Conservation (phyloP, 805 yeast genomes). For the Brettanomyces naardenensis region DNA sequence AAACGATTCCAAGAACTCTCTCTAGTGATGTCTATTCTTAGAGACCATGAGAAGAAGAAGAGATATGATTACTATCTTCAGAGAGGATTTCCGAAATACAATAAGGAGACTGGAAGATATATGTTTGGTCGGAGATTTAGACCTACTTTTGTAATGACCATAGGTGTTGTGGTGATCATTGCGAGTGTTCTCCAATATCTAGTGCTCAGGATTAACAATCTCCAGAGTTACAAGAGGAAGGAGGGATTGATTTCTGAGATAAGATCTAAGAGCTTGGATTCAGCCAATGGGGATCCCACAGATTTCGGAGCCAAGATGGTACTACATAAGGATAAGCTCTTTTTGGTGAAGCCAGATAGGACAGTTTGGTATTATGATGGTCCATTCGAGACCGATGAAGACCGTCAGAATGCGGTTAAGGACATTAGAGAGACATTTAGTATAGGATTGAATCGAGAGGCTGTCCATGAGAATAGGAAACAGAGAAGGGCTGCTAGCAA, state of each 20-base stretch:
- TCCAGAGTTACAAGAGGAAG: slow-evolving; percentile 11
- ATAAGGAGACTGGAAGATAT: slow-evolving; percentile 15
- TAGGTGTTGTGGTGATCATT: slow-evolving; percentile 4
- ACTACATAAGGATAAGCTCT: slow-evolving; percentile 11
- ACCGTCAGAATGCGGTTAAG: slow-evolving; percentile 7
- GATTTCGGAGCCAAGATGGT: slow-evolving; percentile 12
- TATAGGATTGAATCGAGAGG: not conserved
- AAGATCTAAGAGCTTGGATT: slow-evolving; percentile 7
- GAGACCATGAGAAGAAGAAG: slow-evolving; percentile 47
- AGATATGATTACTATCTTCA: slow-evolving; percentile 79
- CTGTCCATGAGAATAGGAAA: slow-evolving; percentile 5
- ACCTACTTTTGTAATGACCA: slow-evolving; percentile 5
- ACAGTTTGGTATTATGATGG: slow-evolving; percentile 9
- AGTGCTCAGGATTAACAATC: slow-evolving; percentile 8
- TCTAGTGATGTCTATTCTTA: slow-evolving; percentile 63
- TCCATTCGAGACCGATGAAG: slow-evolving; percentile 5
- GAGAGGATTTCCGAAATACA: slow-evolving; percentile 80
- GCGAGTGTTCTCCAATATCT: slow-evolving; percentile 7
- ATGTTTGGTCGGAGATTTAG: slow-evolving; percentile 10
- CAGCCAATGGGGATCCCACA: slow-evolving; percentile 8
- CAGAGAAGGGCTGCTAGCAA: slow-evolving; percentile 2
- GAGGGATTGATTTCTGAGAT: slow-evolving; percentile 11
- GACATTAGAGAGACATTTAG: slow-evolving; percentile 6
- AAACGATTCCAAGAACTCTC: slow-evolving; percentile 75
- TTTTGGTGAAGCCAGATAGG: slow-evolving; percentile 14